phyloP scores from a whole-genome alignment of 2,329 filamentous ascomycete genomes.

The Elsinoe australis region DNA sequence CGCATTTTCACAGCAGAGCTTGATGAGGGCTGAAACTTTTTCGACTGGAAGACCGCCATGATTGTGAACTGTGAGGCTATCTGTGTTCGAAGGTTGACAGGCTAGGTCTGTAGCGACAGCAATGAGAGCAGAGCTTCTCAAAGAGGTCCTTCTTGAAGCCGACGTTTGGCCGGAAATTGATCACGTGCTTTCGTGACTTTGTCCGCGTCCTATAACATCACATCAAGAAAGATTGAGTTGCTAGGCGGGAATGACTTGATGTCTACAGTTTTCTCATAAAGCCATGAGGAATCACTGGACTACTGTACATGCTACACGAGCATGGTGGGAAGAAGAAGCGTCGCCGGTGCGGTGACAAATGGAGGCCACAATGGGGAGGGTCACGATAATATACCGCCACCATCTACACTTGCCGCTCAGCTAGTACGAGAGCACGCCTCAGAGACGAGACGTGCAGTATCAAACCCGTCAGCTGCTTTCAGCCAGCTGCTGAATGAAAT shows the following conservation, averaged over 20 bases:
- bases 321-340: conserved; percentile 20
- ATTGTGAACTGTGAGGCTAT: too few relatives aligned
- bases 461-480: conserved; percentile 51
- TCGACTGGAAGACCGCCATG: conserved; percentile 32
- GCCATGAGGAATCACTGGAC: conserved; percentile 1
- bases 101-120: too few relatives aligned
- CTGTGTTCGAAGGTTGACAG: too few relatives aligned
- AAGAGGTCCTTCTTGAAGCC: conserved; percentile 1
- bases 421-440: conserved; percentile 69
- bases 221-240: too few relatives aligned
- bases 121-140: neutral
- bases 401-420: conserved; percentile 81
- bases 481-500: conserved; percentile 64
- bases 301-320: neutral
- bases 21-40: conserved; percentile 55
- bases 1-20: conserved; percentile 72
- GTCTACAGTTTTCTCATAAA: neutral
- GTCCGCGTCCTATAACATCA: neutral
- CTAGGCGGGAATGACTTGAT: neutral
- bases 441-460: conserved; percentile 27
- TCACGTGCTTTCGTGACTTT: conserved; percentile 19
- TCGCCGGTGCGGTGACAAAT: conserved; percentile 26
- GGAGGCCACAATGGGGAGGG: conserved; percentile 17
- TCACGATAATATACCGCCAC: conserved; percentile 37
- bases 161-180: conserved; percentile 1